Conservation (phyloP, 179 eudicot genomes). For the Spergularia azorica region DNA sequence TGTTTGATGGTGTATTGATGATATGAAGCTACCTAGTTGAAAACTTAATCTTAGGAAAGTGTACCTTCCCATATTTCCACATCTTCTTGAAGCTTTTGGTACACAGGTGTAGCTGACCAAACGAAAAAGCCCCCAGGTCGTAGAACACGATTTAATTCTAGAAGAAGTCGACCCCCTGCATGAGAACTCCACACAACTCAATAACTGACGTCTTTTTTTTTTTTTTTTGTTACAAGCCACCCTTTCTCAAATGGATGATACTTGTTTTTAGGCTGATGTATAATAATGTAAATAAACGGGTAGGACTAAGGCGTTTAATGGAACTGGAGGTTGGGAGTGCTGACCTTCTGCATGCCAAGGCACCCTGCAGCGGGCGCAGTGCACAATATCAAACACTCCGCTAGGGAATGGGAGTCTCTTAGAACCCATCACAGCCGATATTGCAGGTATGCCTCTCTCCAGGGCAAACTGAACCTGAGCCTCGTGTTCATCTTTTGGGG, state of each 20-base stretch:
- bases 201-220: too few relatives aligned
- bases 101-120: conserved; percentile 93
- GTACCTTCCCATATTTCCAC: conserved; percentile 86
- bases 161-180: conserved; percentile 39
- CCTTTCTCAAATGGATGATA: too few relatives aligned
- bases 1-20: background rate
- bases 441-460: conserved; percentile 91
- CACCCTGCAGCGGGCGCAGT: conserved; percentile 88
- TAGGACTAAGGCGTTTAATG: background rate
- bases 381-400: conserved; percentile 71
- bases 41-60: background rate
- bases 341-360: conserved; percentile 92
- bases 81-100: conserved; percentile 73
- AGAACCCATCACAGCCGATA: conserved; percentile 85
- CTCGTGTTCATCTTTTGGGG: conserved; percentile 88
- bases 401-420: conserved; percentile 77
- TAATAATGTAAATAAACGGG: background rate
- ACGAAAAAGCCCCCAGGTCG: conserved; percentile 87
- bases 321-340: background rate
- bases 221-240: too few relatives aligned
- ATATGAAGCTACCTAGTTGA: conserved; percentile 2
- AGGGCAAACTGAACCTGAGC: conserved; percentile 87
- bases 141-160: conserved; percentile 77
- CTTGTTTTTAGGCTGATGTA: too few relatives aligned
- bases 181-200: conserved; percentile 33